Conservation (phyloP, 345 rosid genomes). For the Tarenaya hassleriana region DNA sequence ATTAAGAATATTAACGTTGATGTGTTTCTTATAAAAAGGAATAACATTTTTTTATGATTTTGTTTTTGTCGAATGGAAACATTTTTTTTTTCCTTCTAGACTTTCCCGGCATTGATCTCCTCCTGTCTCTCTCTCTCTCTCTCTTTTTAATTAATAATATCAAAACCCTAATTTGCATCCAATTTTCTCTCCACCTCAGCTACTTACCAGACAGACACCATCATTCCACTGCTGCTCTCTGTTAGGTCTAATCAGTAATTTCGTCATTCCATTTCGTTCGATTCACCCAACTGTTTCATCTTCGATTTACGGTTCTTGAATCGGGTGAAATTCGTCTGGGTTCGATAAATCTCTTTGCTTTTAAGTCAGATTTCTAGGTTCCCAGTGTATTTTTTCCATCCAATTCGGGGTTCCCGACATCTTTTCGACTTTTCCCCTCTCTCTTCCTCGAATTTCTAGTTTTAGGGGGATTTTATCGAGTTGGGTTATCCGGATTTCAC, state of each 20-base stretch:
- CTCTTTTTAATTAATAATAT: too few species aligned
- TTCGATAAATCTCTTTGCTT: neutral
- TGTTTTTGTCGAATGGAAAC: too few species aligned
- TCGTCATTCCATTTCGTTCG: constrained; percentile 12
- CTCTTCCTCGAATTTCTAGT: constrained; percentile 3
- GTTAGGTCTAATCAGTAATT: constrained; percentile 13
- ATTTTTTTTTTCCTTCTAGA: too few species aligned
- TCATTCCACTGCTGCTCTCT: constrained; percentile 8
- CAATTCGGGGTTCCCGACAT: neutral
- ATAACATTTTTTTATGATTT: too few species aligned
- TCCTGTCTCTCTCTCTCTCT: too few species aligned
- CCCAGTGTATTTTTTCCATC: too few species aligned
- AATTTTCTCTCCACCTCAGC: too few species aligned
- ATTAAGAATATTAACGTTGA: too few species aligned
- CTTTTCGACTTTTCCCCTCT: constrained; percentile 5
- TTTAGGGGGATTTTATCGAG: constrained; percentile 9
- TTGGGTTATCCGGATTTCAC: constrained; percentile 15
- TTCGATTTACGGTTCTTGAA: constrained; percentile 8
- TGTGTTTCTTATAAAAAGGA: too few species aligned
- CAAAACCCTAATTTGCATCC: too few species aligned
- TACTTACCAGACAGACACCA: too few species aligned
- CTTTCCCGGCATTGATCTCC: too few species aligned
- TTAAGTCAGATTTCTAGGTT: neutral
- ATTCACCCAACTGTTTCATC: constrained; percentile 1
- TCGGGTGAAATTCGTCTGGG: neutral